Percentiles rank a stretch among this genome's conserved stretches.
These are phyloP conservation scores for Coniochaeta prunicola DNA, from an alignment of 2,329 filamentous ascomycete genomes.

Conservation along the genomic window DNA sequence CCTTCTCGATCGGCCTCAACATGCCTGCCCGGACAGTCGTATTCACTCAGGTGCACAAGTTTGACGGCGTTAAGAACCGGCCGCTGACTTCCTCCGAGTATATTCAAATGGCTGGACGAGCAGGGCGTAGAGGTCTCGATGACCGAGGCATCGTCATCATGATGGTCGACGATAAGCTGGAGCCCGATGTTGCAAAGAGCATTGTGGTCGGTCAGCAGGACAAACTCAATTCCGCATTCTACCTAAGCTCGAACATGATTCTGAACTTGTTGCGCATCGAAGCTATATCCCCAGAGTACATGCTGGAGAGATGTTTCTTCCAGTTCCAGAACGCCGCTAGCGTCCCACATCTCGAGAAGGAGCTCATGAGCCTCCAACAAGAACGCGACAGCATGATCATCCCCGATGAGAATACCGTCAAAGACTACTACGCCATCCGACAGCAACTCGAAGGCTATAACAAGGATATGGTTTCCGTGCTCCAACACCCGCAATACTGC, in stretches of 20 bases:
- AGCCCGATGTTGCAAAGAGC: constrained; percentile 85
- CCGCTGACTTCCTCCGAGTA: constrained; percentile 94
- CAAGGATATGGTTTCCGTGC: constrained; percentile 84
- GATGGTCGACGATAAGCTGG: constrained; percentile 97
- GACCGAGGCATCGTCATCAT: constrained; percentile 98
- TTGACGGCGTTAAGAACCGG: constrained; percentile 72
- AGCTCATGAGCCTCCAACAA: constrained; percentile 70
- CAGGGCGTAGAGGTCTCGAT: constrained; percentile 92
- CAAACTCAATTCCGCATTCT: constrained; percentile 93
- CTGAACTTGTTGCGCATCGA: constrained; percentile 95
- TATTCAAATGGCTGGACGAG: constrained; percentile 97
- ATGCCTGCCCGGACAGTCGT: constrained; percentile 99
- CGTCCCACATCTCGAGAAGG: constrained; percentile 75
- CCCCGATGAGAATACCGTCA: constrained; percentile 78
- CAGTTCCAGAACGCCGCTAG: constrained; percentile 95
- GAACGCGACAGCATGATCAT: constrained; percentile 69
- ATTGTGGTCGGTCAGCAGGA: constrained; percentile 97
- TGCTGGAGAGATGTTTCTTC: constrained; percentile 97
- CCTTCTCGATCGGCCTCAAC: constrained; percentile 96
- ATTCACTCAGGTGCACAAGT: constrained; percentile 96
- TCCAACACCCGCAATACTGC: constrained; percentile 85
- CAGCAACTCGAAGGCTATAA: constrained; percentile 78
- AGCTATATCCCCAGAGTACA: constrained; percentile 96
- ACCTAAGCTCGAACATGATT: constrained; percentile 99
- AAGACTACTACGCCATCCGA: constrained; percentile 88